Conservation (phyloP, 805 yeast species). For the Candida hungchunana region DNA sequence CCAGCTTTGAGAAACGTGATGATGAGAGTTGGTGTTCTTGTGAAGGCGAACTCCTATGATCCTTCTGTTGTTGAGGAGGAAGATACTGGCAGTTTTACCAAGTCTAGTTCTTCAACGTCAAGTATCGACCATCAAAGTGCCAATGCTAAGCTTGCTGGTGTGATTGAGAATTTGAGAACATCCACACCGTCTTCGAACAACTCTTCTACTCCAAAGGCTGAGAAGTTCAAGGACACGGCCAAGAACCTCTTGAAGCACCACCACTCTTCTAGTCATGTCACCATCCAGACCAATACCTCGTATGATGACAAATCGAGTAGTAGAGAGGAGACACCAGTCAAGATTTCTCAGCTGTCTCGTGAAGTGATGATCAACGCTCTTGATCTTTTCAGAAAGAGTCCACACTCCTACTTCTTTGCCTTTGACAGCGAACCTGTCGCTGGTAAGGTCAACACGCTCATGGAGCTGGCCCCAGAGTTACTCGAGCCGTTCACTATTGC, state of each 20-base stretch:
- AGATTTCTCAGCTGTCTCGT: slow-evolving; percentile 19
- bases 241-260: slow-evolving; percentile 24
- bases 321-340: slow-evolving; percentile 12
- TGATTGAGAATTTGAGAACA: slow-evolving; percentile 13
- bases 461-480: slow-evolving; percentile 1
- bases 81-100: slow-evolving; percentile 13
- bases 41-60: slow-evolving; percentile 18
- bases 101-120: slow-evolving; percentile 19
- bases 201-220: slow-evolving; percentile 23
- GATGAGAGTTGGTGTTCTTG: slow-evolving; percentile 19
- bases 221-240: slow-evolving; percentile 24
- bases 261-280: slow-evolving; percentile 18
- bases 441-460: slow-evolving; percentile 9
- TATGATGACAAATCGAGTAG: slow-evolving; percentile 16
- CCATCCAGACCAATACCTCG: slow-evolving; percentile 3
- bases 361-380: slow-evolving; percentile 29
- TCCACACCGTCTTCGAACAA: slow-evolving; percentile 19
- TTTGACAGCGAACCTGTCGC: neutral
- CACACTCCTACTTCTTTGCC: slow-evolving; percentile 29
- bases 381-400: slow-evolving; percentile 30
- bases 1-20: slow-evolving; percentile 29
- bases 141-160: slow-evolving; percentile 3
- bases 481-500: slow-evolving; percentile 37
- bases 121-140: slow-evolving; percentile 12
- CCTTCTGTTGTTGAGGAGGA: slow-evolving; percentile 20